Evolutionary conservation across 2,329 filamentous ascomycete species (phyloP).

Genomic region (Fusarium sp.): DNA sequence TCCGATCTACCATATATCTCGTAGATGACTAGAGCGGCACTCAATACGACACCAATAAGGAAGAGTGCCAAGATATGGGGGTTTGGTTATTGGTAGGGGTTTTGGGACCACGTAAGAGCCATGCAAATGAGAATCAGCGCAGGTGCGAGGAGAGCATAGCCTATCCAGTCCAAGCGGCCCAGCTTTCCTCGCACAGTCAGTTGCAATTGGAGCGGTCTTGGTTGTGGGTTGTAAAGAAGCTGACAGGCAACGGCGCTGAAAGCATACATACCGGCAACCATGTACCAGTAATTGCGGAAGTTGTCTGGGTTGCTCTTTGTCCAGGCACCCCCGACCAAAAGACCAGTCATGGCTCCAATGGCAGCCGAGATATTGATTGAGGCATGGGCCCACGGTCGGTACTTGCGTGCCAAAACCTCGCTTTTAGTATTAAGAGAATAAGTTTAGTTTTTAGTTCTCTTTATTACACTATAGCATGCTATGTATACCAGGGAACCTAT

Average conservation of each 20-base stretch:
- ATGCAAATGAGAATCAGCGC: conserved; percentile 6
- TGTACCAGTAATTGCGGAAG: conserved; percentile 8
- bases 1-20: not conserved
- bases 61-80: not conserved
- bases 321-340: not conserved
- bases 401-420: conserved; percentile 10
- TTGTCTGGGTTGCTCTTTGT: not conserved
- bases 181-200: not conserved
- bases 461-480: no score
- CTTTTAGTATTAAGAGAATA: no score
- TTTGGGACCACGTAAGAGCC: not conserved
- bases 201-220: not conserved
- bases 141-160: not conserved
- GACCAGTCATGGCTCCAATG: not conserved
- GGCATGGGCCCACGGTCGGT: conserved; percentile 3
- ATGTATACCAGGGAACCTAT: no score
- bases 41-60: not conserved
- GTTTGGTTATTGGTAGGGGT: not conserved
- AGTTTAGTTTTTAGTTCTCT: no score
- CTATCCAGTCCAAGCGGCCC: not conserved
- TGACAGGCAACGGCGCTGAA: not conserved
- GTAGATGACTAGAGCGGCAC: not conserved
- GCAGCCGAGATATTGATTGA: not conserved
- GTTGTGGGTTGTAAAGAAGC: not conserved
- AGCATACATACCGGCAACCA: conserved; percentile 5